Evolutionary conservation across 2,329 filamentous ascomycete genomes (phyloP), one percentile per base, ranked within the genome.

Genomic region (Cladosporium sp.): DNA sequence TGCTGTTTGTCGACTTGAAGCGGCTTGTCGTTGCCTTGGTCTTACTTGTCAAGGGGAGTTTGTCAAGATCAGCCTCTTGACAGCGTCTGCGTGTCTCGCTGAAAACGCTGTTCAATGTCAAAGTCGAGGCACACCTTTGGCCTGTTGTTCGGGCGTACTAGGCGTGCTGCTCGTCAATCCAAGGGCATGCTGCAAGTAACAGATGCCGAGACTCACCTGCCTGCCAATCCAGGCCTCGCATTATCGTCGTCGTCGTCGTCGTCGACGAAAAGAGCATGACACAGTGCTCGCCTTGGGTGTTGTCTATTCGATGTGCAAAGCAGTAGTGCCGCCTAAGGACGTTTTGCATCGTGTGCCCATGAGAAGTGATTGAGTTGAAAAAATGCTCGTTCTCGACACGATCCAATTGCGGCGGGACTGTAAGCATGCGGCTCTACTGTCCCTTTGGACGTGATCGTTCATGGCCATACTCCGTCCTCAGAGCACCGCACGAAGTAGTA

Each of bases 21-120:
- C 39, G 13, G n/a, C 39, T 46, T 46, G n/a, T 46, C n/a, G n/a
- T 46, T 46, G n/a, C 39, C 39, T 21, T 46, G 18, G 2, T 21
- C n/a, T 21, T 23, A n/a, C 21, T 46, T 46, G 39, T 46, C 39
- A 13, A 46, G n/a, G 10, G 5, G n/a, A 21, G n/a, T 0, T 6
- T 46, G 7, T 46, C 39, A 46, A 13, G n/a, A 1, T 0, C 8
- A 8, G n/a, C 1, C 2, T 13, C 11, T 1, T 4, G 0, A n/a
- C 21, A 8, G 39, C 10, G 39, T 46, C 10, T 13, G 2, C 39
- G 39, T 21, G 39, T 46, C n/a, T 46, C 21, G n/a, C n/a, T 13
- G 39, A 46, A 46, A n/a, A 21, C 21, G n/a, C 39, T 13, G 39
- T n/a, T n/a, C 0, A n/a, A 46, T 21, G 2, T 46, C 39, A 11